A percentile compares a stretch with the other conserved stretches of the same genome.
phyloP scores from a whole-genome alignment of 2,329 filamentous ascomycete genomes.

The Pseudogymnoascus sp. region DNA sequence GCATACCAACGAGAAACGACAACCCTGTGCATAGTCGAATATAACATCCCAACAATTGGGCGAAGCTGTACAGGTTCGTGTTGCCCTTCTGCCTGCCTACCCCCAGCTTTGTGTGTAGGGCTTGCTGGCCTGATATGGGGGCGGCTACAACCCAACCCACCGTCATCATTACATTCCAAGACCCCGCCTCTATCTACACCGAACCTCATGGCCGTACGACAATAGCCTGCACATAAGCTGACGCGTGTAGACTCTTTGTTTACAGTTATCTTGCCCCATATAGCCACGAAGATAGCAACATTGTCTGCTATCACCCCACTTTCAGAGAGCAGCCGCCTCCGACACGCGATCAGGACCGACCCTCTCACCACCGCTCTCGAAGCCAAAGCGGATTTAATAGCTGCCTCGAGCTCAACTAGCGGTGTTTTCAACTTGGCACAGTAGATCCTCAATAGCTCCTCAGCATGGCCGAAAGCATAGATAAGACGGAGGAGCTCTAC shows the following conservation, averaged over 20 bases:
- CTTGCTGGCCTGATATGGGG: constrained; percentile 1
- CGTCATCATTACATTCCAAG: constrained; percentile 8
- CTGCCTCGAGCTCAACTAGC: constrained; percentile 6
- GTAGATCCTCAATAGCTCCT: not conserved
- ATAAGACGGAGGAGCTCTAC: constrained; percentile 96
- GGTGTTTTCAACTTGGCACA: constrained; percentile 8
- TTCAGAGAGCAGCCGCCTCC: not conserved
- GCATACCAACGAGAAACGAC: constrained; percentile 8
- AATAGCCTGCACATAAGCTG: not conserved
- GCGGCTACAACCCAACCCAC: constrained; percentile 7
- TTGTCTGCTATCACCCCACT: constrained; percentile 8
- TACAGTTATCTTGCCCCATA: constrained; percentile 1
- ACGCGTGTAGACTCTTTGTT: constrained; percentile 3
- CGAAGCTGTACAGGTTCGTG: constrained; percentile 6
- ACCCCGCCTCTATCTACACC: constrained; percentile 5
- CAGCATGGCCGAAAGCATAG: constrained; percentile 81
- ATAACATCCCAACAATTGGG: constrained; percentile 7
- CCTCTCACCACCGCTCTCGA: constrained; percentile 1
- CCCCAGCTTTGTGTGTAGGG: not conserved
- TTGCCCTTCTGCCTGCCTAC: not conserved
- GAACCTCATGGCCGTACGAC: not conserved
- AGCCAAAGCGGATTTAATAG: not conserved
- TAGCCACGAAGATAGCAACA: constrained; percentile 2
- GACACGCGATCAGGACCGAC: constrained; percentile 6
- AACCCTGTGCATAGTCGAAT: constrained; percentile 8